Percentiles rank a stretch among this genome's conserved stretches.
Evolutionary conservation across 164 flowering plant species (phyloP).

Genomic region (Stephania japonica): DNA sequence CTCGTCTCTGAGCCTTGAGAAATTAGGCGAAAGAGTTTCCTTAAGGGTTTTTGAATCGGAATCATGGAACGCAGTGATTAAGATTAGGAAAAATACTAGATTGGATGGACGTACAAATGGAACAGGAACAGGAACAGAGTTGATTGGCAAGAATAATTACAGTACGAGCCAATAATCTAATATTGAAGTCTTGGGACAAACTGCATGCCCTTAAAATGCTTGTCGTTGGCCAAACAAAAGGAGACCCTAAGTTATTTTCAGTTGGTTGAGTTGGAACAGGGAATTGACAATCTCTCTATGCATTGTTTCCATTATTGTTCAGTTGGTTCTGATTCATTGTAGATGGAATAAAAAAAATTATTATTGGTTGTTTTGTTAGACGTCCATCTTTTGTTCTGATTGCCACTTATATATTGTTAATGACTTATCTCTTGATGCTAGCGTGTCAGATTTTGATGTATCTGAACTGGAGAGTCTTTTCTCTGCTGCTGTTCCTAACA

Average conservation of each 20-base stretch:
- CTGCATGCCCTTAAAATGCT: no score
- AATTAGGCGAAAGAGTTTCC: neutral
- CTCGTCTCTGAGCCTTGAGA: neutral
- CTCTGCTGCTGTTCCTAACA: slow-evolving; percentile 68
- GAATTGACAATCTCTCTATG: no score
- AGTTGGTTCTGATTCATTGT: neutral
- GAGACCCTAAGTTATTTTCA: neutral
- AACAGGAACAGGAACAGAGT: no score
- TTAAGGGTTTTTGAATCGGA: no score
- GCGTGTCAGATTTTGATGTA: slow-evolving; percentile 88
- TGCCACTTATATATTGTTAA: neutral
- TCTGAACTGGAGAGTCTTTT: slow-evolving; percentile 90
- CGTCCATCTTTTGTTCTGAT: neutral
- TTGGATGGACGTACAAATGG: no score
- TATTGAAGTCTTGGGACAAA: no score
- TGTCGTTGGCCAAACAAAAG: no score
- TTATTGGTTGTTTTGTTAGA: neutral
- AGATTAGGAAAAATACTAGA: no score
- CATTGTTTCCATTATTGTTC: neutral
- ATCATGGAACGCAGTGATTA: no score
- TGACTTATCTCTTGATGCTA: slow-evolving; percentile 25
- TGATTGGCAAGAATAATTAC: no score
- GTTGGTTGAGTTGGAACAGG: neutral
- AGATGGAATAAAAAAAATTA: neutral
- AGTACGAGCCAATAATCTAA: no score